These are phyloP conservation scores for Populus alba DNA, from an alignment of 345 rosid species.

Conservation along the genomic window DNA sequence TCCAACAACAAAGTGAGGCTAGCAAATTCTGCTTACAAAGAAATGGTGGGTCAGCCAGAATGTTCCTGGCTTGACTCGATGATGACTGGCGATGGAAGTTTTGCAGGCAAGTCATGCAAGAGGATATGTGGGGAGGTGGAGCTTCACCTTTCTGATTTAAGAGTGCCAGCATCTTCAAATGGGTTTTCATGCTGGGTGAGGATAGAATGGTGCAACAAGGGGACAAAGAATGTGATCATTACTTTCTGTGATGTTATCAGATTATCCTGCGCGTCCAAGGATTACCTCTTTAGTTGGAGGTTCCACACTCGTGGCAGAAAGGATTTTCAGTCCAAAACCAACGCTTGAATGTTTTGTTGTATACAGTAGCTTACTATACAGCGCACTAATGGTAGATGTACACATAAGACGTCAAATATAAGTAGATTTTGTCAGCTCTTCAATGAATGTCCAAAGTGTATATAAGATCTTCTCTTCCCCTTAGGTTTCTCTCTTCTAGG, in stretches of 20 bases:
- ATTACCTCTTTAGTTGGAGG: slow-evolving; percentile 73
- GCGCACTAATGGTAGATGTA: not conserved
- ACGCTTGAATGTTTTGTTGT: slow-evolving; percentile 14
- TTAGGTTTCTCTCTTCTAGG: not conserved
- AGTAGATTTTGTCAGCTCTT: slow-evolving; percentile 18
- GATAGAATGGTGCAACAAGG: slow-evolving; percentile 74
- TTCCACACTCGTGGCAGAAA: slow-evolving; percentile 46
- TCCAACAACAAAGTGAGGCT: slow-evolving; percentile 73
- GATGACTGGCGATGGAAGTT: slow-evolving; percentile 30
- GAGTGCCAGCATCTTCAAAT: slow-evolving; percentile 37
- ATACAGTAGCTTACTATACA: not conserved
- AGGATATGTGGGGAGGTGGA: slow-evolving; percentile 84
- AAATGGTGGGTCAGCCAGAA: slow-evolving; percentile 96
- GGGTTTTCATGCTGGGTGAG: slow-evolving; percentile 89
- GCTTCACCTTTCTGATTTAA: slow-evolving; percentile 44
- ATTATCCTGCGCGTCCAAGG: slow-evolving; percentile 60
- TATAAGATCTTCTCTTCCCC: too few relatives aligned
- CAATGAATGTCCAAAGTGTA: not conserved
- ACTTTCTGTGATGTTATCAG: slow-evolving; percentile 72
- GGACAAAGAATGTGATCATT: slow-evolving; percentile 41
- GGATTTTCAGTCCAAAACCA: slow-evolving; percentile 35
- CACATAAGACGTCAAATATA: slow-evolving; percentile 5
- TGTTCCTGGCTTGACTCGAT: slow-evolving; percentile 81
- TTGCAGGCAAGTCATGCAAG: slow-evolving; percentile 30
- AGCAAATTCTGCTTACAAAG: slow-evolving; percentile 85